phyloP scores from a whole-genome alignment of 129 eudicot species.

The Ambrosia artemisiifolia region DNA sequence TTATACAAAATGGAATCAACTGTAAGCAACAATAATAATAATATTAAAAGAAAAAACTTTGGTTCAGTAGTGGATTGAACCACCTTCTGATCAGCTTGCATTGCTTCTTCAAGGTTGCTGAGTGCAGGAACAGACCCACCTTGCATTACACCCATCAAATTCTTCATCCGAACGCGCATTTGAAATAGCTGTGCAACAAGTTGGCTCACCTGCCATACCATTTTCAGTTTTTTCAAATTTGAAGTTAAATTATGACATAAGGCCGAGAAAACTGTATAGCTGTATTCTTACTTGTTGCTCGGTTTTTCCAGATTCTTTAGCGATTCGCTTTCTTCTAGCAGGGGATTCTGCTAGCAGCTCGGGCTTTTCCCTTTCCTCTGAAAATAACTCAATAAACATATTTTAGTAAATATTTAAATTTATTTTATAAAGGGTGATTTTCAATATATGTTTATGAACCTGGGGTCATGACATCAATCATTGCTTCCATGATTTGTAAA shows the following conservation, averaged over 20 bases:
- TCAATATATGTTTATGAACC: constrained; percentile 17
- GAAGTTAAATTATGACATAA: not conserved
- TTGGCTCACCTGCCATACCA: constrained; percentile 70
- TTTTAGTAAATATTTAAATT: not conserved
- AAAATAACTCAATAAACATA: not conserved
- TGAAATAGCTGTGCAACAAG: constrained; percentile 91
- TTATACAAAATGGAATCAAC: not conserved
- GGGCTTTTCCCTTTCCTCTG: constrained; percentile 98
- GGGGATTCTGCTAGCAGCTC: constrained; percentile 93
- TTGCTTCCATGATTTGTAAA: constrained; percentile 77
- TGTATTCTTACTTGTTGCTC: constrained; percentile 70
- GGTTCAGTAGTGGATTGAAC: not conserved
- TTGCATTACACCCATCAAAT: constrained; percentile 88
- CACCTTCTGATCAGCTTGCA: constrained; percentile 80
- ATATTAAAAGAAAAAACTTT: not conserved
- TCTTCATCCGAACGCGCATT: constrained; percentile 96
- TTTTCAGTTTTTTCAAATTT: not conserved
- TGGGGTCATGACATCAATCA: constrained; percentile 96
- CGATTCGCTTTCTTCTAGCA: constrained; percentile 71
- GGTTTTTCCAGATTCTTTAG: constrained; percentile 86
- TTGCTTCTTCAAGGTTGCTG: constrained; percentile 80
- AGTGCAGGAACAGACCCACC: constrained; percentile 90
- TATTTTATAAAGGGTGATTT: not conserved
- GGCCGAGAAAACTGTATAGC: not conserved
- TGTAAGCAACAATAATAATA: not conserved